Conservation (phyloP, 371 early-diverging fungal species). For the Gilbertella persicaria region DNA sequence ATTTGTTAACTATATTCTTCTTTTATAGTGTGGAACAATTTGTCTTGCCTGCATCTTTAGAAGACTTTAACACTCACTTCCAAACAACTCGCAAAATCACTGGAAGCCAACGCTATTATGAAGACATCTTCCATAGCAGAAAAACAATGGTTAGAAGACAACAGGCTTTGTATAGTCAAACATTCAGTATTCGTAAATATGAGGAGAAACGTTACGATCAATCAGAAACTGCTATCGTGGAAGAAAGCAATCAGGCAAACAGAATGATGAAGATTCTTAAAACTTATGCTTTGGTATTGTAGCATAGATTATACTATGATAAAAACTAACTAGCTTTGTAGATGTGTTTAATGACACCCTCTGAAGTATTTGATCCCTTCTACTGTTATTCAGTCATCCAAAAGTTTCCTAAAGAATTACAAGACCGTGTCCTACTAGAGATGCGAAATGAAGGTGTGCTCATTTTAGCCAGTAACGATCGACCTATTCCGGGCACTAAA, state of each 20-base stretch:
- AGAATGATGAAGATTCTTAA: conserved; percentile 22
- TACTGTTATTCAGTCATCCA: conserved; percentile 41
- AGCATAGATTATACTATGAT: no score
- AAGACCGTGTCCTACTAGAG: conserved; percentile 18
- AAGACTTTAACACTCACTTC: not conserved
- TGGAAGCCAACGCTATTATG: no score
- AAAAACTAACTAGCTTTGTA: no score
- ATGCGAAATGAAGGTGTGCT: conserved; percentile 26
- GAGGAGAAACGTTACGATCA: not conserved
- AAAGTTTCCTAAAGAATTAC: conserved; percentile 24
- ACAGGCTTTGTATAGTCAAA: conserved; percentile 1
- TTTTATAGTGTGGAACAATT: not conserved
- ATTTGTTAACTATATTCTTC: no score
- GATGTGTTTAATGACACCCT: conserved; percentile 61
- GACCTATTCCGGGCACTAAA: conserved; percentile 53
- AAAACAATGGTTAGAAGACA: conserved; percentile 27
- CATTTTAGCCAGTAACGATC: conserved; percentile 28
- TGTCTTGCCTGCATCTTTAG: not conserved
- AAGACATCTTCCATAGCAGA: conserved; percentile 23
- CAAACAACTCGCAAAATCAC: not conserved
- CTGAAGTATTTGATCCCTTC: conserved; percentile 47
- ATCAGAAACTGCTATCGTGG: not conserved
- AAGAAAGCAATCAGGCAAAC: conserved; percentile 2
- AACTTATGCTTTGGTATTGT: conserved; percentile 38
- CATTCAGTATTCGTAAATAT: conserved; percentile 15